These are phyloP conservation scores for Leonotis leonurus DNA, from an alignment of 257 asterid species.

Conservation along the genomic window DNA sequence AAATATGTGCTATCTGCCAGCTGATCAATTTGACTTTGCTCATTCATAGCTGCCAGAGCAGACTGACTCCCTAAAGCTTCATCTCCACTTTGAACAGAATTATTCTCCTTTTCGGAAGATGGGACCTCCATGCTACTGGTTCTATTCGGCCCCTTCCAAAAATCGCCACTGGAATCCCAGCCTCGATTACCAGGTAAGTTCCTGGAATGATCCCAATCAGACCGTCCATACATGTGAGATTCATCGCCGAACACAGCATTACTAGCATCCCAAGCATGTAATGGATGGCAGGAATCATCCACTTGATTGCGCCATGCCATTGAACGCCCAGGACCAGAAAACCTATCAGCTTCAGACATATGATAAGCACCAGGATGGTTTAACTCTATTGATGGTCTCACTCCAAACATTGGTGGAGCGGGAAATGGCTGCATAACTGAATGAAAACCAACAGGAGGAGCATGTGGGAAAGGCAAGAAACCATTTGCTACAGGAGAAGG, in stretches of 20 bases:
- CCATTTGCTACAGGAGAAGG: slow-evolving; percentile 87
- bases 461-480: slow-evolving; percentile 87
- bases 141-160: slow-evolving; percentile 64
- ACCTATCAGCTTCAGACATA: slow-evolving; percentile 69
- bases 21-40: slow-evolving; percentile 39
- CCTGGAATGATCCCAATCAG: slow-evolving; percentile 76
- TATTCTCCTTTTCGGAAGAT: slow-evolving; percentile 56
- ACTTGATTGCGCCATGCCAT: slow-evolving; percentile 77
- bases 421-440: slow-evolving; percentile 83
- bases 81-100: slow-evolving; percentile 36
- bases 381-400: slow-evolving; percentile 80
- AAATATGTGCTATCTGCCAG: slow-evolving; percentile 39
- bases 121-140: slow-evolving; percentile 47
- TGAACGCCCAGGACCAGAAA: slow-evolving; percentile 70
- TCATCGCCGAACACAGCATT: slow-evolving; percentile 69
- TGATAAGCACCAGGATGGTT: slow-evolving; percentile 73
- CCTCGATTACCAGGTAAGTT: slow-evolving; percentile 34
- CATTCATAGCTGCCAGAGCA: slow-evolving; percentile 37
- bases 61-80: slow-evolving; percentile 38
- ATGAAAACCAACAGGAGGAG: slow-evolving; percentile 67
- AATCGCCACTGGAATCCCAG: slow-evolving; percentile 58
- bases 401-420: slow-evolving; percentile 66
- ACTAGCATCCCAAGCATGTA: slow-evolving; percentile 74
- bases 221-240: slow-evolving; percentile 66
- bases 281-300: slow-evolving; percentile 55